A percentile compares a stretch with the other conserved stretches of the same genome.
These are phyloP conservation scores for Mortierella antarctica DNA, from an alignment of 192 early-diverging fungal species.

Conservation along the genomic window DNA sequence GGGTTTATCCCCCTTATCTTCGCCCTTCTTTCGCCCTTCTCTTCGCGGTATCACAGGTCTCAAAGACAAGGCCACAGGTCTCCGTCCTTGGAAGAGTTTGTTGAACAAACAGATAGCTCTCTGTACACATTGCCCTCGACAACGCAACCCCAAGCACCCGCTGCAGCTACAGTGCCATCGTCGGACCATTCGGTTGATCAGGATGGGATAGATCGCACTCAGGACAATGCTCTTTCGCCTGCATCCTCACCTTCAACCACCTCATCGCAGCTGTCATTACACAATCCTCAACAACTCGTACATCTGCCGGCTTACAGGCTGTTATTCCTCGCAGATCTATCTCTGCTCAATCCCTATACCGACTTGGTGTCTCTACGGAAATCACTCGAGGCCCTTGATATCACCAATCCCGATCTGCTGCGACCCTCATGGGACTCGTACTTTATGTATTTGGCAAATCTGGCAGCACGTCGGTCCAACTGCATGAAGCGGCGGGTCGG, in stretches of 20 bases:
- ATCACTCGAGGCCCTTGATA: constrained; percentile 62
- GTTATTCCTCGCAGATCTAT: constrained; percentile 66
- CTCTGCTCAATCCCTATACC: constrained; percentile 69
- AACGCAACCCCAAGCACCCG: background rate
- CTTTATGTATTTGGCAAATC: constrained; percentile 94
- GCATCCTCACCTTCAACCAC: constrained; percentile 8
- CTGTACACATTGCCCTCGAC: constrained; percentile 51
- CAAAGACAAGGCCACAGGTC: background rate
- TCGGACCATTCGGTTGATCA: background rate
- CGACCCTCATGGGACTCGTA: constrained; percentile 98
- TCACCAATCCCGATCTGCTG: constrained; percentile 79
- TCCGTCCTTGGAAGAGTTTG: constrained; percentile 69
- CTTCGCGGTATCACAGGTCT: constrained; percentile 7
- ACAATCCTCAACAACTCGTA: background rate
- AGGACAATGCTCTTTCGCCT: background rate
- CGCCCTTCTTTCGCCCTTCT: background rate
- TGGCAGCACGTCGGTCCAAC: constrained; percentile 91
- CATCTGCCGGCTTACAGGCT: constrained; percentile 45
- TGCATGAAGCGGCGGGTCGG: constrained; percentile 99
- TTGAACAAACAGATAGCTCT: constrained; percentile 61
- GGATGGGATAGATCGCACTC: background rate
- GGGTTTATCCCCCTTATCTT: too few species aligned
- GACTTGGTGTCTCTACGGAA: constrained; percentile 49
- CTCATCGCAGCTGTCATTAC: background rate
- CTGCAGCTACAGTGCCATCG: background rate